phyloP scores from a whole-genome alignment of 305 asterid species.

The Fraxinus dipetala region DNA sequence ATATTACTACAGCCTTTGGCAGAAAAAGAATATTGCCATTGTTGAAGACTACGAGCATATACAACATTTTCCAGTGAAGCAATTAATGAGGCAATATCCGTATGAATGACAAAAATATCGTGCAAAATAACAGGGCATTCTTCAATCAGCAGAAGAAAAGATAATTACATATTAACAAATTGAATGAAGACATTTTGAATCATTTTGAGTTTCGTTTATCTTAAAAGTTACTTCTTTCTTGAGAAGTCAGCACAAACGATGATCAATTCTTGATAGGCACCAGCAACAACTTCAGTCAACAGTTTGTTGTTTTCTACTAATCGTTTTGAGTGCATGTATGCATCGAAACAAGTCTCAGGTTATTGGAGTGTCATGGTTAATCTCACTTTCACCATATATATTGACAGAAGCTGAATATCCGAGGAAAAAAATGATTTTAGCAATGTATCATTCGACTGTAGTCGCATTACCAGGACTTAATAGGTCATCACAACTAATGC shows the following conservation, averaged over 20 bases:
- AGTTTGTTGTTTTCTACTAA: constrained; percentile 27
- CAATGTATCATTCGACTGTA: constrained; percentile 20
- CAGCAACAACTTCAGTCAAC: neutral
- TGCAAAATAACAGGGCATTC: constrained; percentile 22
- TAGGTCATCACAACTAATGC: constrained; percentile 41
- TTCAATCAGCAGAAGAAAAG: constrained; percentile 36
- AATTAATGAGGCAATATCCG: constrained; percentile 24
- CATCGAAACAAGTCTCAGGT: constrained; percentile 42
- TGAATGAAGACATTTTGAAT: constrained; percentile 41
- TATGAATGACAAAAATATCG: constrained; percentile 27
- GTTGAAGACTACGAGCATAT: neutral
- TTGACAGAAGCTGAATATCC: neutral
- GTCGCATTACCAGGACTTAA: constrained; percentile 41
- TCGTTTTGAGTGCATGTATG: constrained; percentile 19
- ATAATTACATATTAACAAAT: constrained; percentile 42
- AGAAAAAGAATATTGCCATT: neutral
- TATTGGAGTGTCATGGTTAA: constrained; percentile 26
- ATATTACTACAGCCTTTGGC: neutral
- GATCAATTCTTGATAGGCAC: constrained; percentile 17
- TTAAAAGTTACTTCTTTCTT: constrained; percentile 11
- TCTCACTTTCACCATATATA: constrained; percentile 13
- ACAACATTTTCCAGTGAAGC: constrained; percentile 7
- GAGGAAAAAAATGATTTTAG: neutral
- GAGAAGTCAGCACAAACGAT: constrained; percentile 19
- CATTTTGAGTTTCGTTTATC: neutral